Evolutionary conservation across 805 yeast species (phyloP), one percentile per base, ranked within the genome.

Genomic region (Saturnispora sekii): DNA sequence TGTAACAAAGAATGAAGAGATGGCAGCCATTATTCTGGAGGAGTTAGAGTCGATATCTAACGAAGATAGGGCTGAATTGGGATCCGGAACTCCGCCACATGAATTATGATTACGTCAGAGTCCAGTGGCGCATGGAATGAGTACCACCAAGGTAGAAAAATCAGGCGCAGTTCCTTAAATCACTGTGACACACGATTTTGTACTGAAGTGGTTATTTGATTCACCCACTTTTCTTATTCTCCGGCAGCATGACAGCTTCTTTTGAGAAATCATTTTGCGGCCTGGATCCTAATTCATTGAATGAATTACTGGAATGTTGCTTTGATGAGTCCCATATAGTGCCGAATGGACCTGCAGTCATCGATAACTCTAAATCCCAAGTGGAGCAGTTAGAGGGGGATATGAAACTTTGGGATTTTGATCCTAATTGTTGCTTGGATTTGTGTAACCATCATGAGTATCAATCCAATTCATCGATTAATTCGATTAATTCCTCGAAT

Each of bases 221-320:
- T 21, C 26, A 21, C 26, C 26, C 26, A 21, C 26, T 21, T 21
- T 21, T 21, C 18, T 21, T 8, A 21, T 21, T 21, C 8, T 5
- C 26, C 26, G 8, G 8, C 6, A 21, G 4, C 26, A 21, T 21
- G 26, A 21, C 26, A 21, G 26, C 26, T 21, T 21, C 26, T 21
- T 6, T 21, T 4, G 41, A 29, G 10, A 38, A 38, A 33, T 38
- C 41, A 26, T 29, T 38, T 30, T 50, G 51, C 32, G 44, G 36
- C 14, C 41, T 44, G 5, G 49, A 45, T 32, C 10, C 44, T 10
- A 44, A 43, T 10, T 30, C 46, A 5, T 41, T 50, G 14, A 48
- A 43, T 30, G 51, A 50, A 17, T 38, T 50, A 8, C 30, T 48
- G 9, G 45, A 50, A 36, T 50, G 53, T 32, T 50, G 53, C 32